Evolutionary conservation across 805 yeast genomes (phyloP).

Genomic region (Torulaspora franciscae): DNA sequence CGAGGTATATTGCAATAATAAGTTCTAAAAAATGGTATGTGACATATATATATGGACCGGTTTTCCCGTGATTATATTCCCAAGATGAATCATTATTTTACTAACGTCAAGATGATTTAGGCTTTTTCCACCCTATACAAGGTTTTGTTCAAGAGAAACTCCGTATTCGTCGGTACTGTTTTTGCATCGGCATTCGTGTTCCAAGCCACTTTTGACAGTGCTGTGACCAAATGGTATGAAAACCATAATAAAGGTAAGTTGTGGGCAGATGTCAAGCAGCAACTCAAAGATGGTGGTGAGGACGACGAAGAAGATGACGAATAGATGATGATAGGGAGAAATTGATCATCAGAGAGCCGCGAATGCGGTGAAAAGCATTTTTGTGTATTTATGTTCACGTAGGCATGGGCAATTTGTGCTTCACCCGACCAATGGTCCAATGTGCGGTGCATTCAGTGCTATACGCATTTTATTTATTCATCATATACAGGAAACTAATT

Average conservation of each 20-base stretch:
- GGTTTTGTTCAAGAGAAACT: conserved; percentile 81
- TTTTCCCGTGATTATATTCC: background rate
- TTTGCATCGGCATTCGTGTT: conserved; percentile 82
- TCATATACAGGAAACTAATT: background rate
- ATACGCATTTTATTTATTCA: background rate
- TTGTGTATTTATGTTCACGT: conserved; percentile 13
- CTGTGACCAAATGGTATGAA: conserved; percentile 66
- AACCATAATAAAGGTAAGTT: conserved; percentile 78
- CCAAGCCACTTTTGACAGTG: conserved; percentile 69
- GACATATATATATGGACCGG: background rate
- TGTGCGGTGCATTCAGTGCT: background rate
- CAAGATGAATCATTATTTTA: background rate
- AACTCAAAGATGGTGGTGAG: conserved; percentile 53
- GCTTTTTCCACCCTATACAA: conserved; percentile 52
- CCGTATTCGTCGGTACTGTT: conserved; percentile 77
- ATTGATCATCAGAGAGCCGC: background rate
- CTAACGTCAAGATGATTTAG: conserved; percentile 19
- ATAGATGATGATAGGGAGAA: background rate
- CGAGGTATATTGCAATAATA: background rate
- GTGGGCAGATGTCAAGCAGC: conserved; percentile 73
- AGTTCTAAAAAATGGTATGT: conserved; percentile 11
- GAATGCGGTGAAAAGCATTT: conserved; percentile 3
- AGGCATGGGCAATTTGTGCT: conserved; percentile 6
- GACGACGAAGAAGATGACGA: conserved; percentile 48
- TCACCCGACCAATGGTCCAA: background rate